Conservation (phyloP, 1,284 basidiomycete species). For the Sporisorium exsertum region DNA sequence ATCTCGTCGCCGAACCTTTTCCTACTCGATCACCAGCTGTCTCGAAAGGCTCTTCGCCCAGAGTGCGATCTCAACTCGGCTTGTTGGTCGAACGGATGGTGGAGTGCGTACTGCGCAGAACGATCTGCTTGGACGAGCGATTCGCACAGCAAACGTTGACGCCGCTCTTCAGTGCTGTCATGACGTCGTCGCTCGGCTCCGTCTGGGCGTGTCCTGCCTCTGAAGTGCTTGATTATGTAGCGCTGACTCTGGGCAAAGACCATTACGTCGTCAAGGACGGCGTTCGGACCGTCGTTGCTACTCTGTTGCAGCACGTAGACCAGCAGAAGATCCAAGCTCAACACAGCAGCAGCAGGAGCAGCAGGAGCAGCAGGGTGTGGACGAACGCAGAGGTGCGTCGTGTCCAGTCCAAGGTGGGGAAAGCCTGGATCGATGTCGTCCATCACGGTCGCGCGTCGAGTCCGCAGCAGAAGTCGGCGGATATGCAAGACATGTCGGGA, state of each 20-base stretch:
- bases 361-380: conserved; percentile 25
- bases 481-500: conserved; percentile 5
- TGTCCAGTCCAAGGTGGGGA: conserved; percentile 5
- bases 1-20: conserved; percentile 29
- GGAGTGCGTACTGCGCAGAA: conserved; percentile 15
- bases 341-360: background rate
- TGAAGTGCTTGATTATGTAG: conserved; percentile 66
- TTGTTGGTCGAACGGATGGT: conserved; percentile 12
- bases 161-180: conserved; percentile 61
- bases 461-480: background rate
- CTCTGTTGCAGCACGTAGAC: conserved; percentile 40
- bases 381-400: conserved; percentile 21
- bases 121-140: conserved; percentile 11
- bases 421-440: conserved; percentile 19
- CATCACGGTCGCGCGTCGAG: conserved; percentile 9
- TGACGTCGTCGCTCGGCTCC: conserved; percentile 48
- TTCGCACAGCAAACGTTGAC: conserved; percentile 57
- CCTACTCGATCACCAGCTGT: conserved; percentile 4
- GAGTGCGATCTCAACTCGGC: background rate
- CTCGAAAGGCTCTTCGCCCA: background rate
- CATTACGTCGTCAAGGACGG: conserved; percentile 65
- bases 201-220: conserved; percentile 56
- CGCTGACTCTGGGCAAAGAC: conserved; percentile 55
- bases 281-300: conserved; percentile 56
- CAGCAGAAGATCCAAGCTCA: background rate